Percentiles rank a stretch among this genome's conserved stretches.
Conservation (phyloP, 2,329 filamentous ascomycete genomes). For the Ceratocystis papillata region DNA sequence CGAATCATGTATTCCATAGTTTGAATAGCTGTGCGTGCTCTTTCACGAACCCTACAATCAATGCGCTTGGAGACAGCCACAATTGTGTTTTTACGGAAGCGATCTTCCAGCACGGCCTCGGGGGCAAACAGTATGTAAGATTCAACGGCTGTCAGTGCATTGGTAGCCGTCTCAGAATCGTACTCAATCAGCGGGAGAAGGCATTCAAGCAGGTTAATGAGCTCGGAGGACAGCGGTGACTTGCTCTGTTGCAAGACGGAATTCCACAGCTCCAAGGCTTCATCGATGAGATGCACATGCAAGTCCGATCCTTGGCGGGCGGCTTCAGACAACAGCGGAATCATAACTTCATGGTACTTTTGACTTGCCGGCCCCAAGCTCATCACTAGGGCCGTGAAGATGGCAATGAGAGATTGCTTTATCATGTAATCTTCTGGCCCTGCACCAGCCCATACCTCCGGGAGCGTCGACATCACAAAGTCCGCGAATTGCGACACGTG, state of each 20-base stretch:
- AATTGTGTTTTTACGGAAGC: slow-evolving; percentile 41
- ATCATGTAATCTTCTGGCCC: slow-evolving; percentile 75
- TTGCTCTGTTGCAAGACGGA: slow-evolving; percentile 58
- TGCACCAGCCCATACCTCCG: slow-evolving; percentile 72
- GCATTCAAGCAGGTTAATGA: slow-evolving; percentile 53
- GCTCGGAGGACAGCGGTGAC: slow-evolving; percentile 48
- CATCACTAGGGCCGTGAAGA: slow-evolving; percentile 73
- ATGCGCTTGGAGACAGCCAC: slow-evolving; percentile 42
- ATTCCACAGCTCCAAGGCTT: slow-evolving; percentile 81
- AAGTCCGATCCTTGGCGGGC: slow-evolving; percentile 65
- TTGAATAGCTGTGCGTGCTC: slow-evolving; percentile 46
- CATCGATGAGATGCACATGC: slow-evolving; percentile 76
- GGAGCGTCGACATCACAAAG: slow-evolving; percentile 68
- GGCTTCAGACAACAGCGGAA: slow-evolving; percentile 72
- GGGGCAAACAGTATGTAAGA: slow-evolving; percentile 62
- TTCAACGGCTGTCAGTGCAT: slow-evolving; percentile 54
- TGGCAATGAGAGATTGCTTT: slow-evolving; percentile 83
- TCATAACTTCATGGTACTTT: slow-evolving; percentile 65
- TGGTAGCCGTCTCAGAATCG: slow-evolving; percentile 51
- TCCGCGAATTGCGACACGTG: slow-evolving; percentile 60
- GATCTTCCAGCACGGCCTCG: slow-evolving; percentile 50
- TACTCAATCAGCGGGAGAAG: slow-evolving; percentile 57
- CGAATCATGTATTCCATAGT: slow-evolving; percentile 57
- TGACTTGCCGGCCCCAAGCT: slow-evolving; percentile 71
- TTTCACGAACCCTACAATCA: slow-evolving; percentile 46